Conservation (phyloP, 768 basidiomycete genomes). For the Leccinellum luteum region DNA sequence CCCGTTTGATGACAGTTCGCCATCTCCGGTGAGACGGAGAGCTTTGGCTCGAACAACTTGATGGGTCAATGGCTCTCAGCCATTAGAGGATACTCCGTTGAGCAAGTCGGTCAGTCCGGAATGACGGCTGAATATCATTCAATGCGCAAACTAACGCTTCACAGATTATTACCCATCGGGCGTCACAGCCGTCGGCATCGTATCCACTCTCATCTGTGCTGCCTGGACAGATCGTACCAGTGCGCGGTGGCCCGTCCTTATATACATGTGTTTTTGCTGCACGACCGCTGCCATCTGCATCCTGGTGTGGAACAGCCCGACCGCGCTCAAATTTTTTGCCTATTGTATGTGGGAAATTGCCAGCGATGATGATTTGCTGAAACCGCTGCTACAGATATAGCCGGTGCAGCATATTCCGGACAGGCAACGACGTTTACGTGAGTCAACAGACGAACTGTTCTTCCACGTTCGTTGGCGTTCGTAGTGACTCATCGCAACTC, state of each 20-base stretch:
- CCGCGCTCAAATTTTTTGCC: slow-evolving; percentile 68
- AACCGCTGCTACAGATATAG: slow-evolving; percentile 38
- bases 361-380: not conserved
- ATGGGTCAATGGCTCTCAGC: slow-evolving; percentile 73
- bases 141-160: slow-evolving; percentile 7
- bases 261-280: slow-evolving; percentile 58
- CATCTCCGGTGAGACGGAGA: slow-evolving; percentile 64
- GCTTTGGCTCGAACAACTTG: slow-evolving; percentile 66
- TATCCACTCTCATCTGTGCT: slow-evolving; percentile 60
- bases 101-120: slow-evolving; percentile 49
- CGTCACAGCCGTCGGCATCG: slow-evolving; percentile 62
- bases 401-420: slow-evolving; percentile 69
- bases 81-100: slow-evolving; percentile 58
- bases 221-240: slow-evolving; percentile 59
- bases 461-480: not conserved
- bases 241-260: slow-evolving; percentile 61
- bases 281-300: slow-evolving; percentile 56
- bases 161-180: slow-evolving; percentile 61
- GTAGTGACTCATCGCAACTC: not conserved
- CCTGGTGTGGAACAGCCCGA: slow-evolving; percentile 59
- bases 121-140: not conserved
- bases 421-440: slow-evolving; percentile 77
- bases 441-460: slow-evolving; percentile 20
- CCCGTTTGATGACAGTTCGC: slow-evolving; percentile 46
- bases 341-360: slow-evolving; percentile 48